These are phyloP conservation scores for Chamaenerion angustifolium DNA, from an alignment of 345 rosid species.

Conservation along the genomic window DNA sequence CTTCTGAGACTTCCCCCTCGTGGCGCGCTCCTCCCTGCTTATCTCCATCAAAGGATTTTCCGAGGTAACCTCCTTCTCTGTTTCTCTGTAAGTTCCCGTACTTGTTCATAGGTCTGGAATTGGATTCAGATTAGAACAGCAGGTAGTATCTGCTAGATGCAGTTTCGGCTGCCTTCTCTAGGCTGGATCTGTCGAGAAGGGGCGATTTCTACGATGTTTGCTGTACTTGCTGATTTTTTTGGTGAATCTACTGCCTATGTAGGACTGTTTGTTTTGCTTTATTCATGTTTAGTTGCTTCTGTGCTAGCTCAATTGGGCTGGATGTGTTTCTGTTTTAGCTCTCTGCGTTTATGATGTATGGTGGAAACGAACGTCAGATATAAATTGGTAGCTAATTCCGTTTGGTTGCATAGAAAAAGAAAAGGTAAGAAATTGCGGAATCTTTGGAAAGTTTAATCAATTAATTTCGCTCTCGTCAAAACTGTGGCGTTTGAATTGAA, in stretches of 20 bases:
- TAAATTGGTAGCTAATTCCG: neutral
- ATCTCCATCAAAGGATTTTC: neutral
- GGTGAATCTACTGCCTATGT: neutral
- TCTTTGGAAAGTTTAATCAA: too few species aligned
- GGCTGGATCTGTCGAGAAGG: neutral
- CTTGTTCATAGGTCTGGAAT: neutral
- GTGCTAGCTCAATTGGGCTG: neutral
- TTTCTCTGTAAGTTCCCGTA: neutral
- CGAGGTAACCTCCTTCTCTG: neutral
- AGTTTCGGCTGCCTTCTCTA: too few species aligned
- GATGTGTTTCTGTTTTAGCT: neutral
- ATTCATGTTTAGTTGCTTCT: neutral
- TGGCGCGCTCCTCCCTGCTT: neutral
- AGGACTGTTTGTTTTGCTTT: neutral
- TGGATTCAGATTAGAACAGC: neutral
- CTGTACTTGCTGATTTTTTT: neutral
- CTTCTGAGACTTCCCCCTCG: neutral
- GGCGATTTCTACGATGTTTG: neutral
- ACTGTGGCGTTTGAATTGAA: too few species aligned
- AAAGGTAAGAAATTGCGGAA: too few species aligned
- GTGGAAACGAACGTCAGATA: neutral
- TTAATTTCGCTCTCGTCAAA: too few species aligned
- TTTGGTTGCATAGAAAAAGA: neutral
- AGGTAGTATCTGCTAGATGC: neutral
- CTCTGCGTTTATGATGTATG: neutral